Evolutionary conservation across 1,139 yeast genomes (phyloP), one percentile per base, ranked within the genome.

Genomic region (Blastobotrys serpentis): DNA sequence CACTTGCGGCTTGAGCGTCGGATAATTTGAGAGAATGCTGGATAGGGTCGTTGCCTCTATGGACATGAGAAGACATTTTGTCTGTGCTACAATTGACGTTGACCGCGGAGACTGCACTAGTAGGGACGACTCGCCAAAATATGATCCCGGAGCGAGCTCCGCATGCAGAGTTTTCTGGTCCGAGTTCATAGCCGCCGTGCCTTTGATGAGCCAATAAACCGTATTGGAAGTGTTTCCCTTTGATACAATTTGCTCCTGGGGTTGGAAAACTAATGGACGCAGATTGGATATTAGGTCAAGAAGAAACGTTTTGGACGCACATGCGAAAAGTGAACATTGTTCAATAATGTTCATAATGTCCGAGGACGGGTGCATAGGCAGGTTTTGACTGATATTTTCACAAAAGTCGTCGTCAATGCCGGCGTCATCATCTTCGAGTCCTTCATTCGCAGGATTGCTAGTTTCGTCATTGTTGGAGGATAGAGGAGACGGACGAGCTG

Each of bases 81-180:
- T 76, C 52, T 81, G 71, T 1, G 92, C 85, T n/a, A 84, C 79
- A 13, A 84, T 89, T 1, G 89, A 82, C 0, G 92, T 92, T 0
- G 90, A 84, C 55, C 92, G 69, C 8, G 90, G 89, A 40, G 89
- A 70, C 60, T 83, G 82, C 67, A 81, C 84, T 32, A 85, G 67
- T 42, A 84, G 82, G 4, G 92, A 92, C 47, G 84, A 84, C 61
- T 85, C 94, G 19, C 89, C 94, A 63, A 85, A 85, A 57, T 82
- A 84, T 34, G 81, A 75, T 1, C 92, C 92, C 1, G 84, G 75
- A 2, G 77, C 74, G 13, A 85, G 67, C 59, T 82, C 87, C 2
- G 90, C 89, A 61, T 81, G 83, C 3, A 81, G 72, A 2, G 86
- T 76, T 64, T 84, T 90, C 22, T 88, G 90, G 62, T 84, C 92